A percentile compares a stretch with the other conserved stretches of the same genome.
Evolutionary conservation across 2,329 filamentous ascomycete species (phyloP).

Genomic region (Podosphaera leucotricha): DNA sequence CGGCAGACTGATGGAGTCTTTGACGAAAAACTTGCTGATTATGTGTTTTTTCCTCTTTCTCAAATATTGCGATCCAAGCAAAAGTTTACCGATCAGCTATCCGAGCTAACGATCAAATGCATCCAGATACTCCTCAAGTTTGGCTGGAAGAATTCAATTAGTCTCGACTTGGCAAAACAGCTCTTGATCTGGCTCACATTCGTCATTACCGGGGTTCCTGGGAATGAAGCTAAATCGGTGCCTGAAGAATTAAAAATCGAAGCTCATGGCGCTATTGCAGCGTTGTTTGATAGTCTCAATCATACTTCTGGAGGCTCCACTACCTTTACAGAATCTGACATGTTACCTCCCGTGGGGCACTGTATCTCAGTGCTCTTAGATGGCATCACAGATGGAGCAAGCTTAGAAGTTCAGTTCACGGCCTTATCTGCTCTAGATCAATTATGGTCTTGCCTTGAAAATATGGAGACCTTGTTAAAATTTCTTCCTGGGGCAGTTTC

Average conservation of each 20-base stretch:
- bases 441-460: conserved; percentile 39
- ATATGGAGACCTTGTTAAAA: conserved; percentile 53
- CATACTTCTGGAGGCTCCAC: conserved; percentile 25
- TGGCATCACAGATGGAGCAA: conserved; percentile 38
- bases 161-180: conserved; percentile 54
- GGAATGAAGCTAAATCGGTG: conserved; percentile 23
- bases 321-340: conserved; percentile 29
- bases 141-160: conserved; percentile 56
- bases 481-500: conserved; percentile 81
- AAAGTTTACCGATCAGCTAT: conserved; percentile 41
- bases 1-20: conserved; percentile 28
- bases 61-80: conserved; percentile 62
- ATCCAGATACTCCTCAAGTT: conserved; percentile 47
- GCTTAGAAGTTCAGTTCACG: conserved; percentile 44
- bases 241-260: conserved; percentile 55
- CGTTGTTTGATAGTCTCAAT: conserved; percentile 37
- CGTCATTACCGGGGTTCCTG: conserved; percentile 50
- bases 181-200: conserved; percentile 68
- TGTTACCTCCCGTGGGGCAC: conserved; percentile 61
- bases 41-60: conserved; percentile 80
- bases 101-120: conserved; percentile 58
- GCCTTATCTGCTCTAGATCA: conserved; percentile 40
- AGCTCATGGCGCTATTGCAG: conserved; percentile 43
- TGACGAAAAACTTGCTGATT: conserved; percentile 72
- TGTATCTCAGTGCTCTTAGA: conserved; percentile 61